These are phyloP conservation scores for Plenodomus lindquistii DNA, from an alignment of 2,329 filamentous ascomycete genomes.

Conservation along the genomic window DNA sequence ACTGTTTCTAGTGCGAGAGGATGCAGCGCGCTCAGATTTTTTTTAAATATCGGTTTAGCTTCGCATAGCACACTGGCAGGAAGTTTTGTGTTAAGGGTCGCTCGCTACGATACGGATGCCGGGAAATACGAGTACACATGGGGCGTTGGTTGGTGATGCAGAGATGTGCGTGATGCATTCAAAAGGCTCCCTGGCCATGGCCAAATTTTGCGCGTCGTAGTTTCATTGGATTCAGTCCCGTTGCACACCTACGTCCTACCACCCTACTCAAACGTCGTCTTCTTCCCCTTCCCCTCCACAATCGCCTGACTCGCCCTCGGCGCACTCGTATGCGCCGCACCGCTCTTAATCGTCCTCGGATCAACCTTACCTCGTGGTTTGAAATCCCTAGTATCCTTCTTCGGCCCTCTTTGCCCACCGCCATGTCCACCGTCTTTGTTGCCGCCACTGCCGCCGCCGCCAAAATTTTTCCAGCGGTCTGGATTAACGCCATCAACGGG, in stretches of 20 bases:
- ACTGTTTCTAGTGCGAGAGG: no score
- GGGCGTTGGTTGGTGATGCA: no score
- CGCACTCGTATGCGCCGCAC: constrained; percentile 50
- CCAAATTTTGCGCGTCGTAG: no score
- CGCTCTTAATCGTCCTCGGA: constrained; percentile 50
- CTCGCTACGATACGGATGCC: no score
- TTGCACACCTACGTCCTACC: not conserved
- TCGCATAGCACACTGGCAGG: no score
- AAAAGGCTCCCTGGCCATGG: no score
- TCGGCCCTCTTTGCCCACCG: constrained; percentile 21
- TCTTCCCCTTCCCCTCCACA: constrained; percentile 77
- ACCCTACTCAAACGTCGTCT: constrained; percentile 73
- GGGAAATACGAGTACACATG: no score
- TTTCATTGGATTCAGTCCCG: not conserved
- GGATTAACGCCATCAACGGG: constrained; percentile 41
- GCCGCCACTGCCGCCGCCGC: no score
- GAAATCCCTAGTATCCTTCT: constrained; percentile 32
- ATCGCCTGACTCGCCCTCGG: constrained; percentile 76
- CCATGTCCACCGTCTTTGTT: constrained; percentile 21
- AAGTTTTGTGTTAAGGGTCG: no score
- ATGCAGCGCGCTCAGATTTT: no score
- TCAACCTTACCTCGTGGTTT: constrained; percentile 44
- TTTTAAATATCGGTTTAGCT: no score
- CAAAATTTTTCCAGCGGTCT: constrained; percentile 33
- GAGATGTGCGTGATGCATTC: no score